A percentile compares a stretch with the other conserved stretches of the same genome.
Conservation (phyloP, 805 yeast genomes). For the Lachancea kluyveri region DNA sequence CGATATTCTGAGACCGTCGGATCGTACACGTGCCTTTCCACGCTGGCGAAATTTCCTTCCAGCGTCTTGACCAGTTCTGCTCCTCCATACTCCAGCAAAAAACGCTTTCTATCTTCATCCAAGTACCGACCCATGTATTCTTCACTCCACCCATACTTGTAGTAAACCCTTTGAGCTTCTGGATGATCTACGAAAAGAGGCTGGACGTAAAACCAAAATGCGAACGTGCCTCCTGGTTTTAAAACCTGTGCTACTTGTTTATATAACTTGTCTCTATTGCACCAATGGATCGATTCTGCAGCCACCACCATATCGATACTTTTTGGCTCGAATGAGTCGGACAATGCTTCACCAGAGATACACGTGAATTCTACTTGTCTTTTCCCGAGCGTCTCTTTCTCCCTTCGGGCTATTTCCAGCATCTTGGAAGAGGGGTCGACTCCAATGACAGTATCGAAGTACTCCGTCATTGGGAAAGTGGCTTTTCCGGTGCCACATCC, state of each 20-base stretch:
- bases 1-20: slow-evolving; percentile 27
- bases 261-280: slow-evolving; percentile 46
- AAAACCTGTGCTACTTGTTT: slow-evolving; percentile 43
- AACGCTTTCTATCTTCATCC: slow-evolving; percentile 66
- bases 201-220: slow-evolving; percentile 70
- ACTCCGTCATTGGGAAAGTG: slow-evolving; percentile 39
- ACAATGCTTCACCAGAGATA: slow-evolving; percentile 25
- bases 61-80: slow-evolving; percentile 43
- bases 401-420: slow-evolving; percentile 38
- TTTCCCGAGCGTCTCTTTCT: slow-evolving; percentile 11
- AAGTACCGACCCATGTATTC: slow-evolving; percentile 51
- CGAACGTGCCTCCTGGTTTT: slow-evolving; percentile 55
- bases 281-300: slow-evolving; percentile 80
- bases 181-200: slow-evolving; percentile 50
- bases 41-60: slow-evolving; percentile 35
- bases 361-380: slow-evolving; percentile 16
- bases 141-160: slow-evolving; percentile 45
- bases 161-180: slow-evolving; percentile 49
- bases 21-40: slow-evolving; percentile 31
- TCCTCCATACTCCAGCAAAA: slow-evolving; percentile 38
- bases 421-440: slow-evolving; percentile 51
- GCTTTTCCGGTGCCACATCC: slow-evolving; percentile 75
- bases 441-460: slow-evolving; percentile 45
- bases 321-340: slow-evolving; percentile 15
- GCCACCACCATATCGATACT: slow-evolving; percentile 53